These are phyloP conservation scores for Pistacia integerrima DNA, from an alignment of 345 rosid species.

Conservation along the genomic window DNA sequence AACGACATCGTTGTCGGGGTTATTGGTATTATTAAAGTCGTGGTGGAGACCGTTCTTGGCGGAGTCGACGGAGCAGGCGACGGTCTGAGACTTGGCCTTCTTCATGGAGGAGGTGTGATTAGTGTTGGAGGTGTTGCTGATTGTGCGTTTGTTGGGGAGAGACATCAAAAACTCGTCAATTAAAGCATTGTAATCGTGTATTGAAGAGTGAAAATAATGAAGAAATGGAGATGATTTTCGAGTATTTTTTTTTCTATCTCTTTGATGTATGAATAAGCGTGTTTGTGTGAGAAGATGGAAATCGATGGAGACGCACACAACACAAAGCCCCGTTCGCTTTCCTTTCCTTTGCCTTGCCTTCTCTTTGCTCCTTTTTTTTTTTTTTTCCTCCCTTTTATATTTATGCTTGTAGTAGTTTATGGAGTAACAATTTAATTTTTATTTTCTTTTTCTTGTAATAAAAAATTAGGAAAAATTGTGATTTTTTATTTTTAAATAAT, in stretches of 20 bases:
- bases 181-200: slow-evolving; percentile 30
- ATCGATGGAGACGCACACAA: slow-evolving; percentile 9
- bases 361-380: too few species aligned
- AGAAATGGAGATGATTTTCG: background rate
- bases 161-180: slow-evolving; percentile 55
- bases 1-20: slow-evolving; percentile 38
- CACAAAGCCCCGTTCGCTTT: background rate
- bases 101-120: slow-evolving; percentile 46
- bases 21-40: slow-evolving; percentile 11
- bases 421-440: too few species aligned
- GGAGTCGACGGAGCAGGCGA: slow-evolving; percentile 52
- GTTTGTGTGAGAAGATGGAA: too few species aligned
- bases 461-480: too few species aligned
- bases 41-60: slow-evolving; percentile 59
- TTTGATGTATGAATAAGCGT: too few species aligned
- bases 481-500: too few species aligned
- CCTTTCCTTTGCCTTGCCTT: background rate
- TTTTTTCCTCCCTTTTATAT: too few species aligned
- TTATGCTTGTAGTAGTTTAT: too few species aligned
- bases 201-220: slow-evolving; percentile 20
- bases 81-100: slow-evolving; percentile 73
- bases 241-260: background rate
- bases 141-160: slow-evolving; percentile 84
- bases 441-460: background rate
- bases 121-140: slow-evolving; percentile 27